Percentiles rank a stretch among this genome's conserved stretches.
These are phyloP conservation scores for Emericellopsis atlantica DNA, from an alignment of 2,329 filamentous ascomycete genomes.

Conservation along the genomic window DNA sequence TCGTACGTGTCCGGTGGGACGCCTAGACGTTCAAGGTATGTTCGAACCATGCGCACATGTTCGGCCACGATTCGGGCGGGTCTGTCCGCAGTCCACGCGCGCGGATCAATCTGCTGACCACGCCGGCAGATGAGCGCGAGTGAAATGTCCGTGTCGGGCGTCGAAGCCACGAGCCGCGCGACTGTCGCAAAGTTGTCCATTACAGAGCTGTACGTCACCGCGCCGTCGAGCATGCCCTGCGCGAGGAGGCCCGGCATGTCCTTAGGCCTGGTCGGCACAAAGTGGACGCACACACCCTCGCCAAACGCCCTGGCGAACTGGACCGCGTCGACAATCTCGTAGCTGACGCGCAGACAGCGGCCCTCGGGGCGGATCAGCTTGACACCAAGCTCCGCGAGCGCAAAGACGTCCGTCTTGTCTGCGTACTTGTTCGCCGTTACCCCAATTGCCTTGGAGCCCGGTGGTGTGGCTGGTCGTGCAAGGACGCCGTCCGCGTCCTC, in stretches of 20 bases:
- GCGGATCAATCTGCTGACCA: no score
- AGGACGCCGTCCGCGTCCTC: conserved; percentile 1
- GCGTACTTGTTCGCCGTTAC: conserved; percentile 1
- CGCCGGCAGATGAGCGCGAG: no score
- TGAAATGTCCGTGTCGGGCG: no score
- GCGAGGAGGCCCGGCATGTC: conserved; percentile 1
- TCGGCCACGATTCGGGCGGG: no score
- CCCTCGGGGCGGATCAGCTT: conserved; percentile 1
- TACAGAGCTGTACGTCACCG: background rate
- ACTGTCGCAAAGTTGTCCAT: no score
- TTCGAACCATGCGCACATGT: no score
- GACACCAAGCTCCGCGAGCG: background rate
- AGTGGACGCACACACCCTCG: background rate
- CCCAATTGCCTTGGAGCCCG: conserved; percentile 1
- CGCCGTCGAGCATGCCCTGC: background rate
- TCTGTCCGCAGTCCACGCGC: no score
- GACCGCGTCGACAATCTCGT: conserved; percentile 1
- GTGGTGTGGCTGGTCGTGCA: background rate
- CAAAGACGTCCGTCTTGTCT: conserved; percentile 1
- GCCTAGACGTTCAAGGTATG: no score
- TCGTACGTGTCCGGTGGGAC: no score
- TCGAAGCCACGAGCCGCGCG: no score
- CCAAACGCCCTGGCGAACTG: conserved; percentile 1
- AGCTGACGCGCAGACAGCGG: conserved; percentile 1
- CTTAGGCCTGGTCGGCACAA: background rate